Evolutionary conservation across 2,329 filamentous ascomycete species (phyloP).

Genomic region (Endoconidiophora laricicola): DNA sequence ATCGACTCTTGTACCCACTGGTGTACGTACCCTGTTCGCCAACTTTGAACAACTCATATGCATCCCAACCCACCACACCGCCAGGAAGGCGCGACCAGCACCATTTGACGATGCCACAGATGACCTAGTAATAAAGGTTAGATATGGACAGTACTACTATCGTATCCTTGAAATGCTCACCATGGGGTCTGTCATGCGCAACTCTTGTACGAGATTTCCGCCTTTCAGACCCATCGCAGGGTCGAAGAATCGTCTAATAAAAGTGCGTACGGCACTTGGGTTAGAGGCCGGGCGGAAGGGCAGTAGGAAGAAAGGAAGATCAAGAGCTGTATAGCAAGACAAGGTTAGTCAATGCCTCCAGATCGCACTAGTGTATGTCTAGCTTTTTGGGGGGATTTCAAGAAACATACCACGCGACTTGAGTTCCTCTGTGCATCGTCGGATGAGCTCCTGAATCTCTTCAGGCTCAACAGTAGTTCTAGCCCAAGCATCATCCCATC

Average conservation of each 20-base stretch:
- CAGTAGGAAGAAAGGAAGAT: conserved; percentile 81
- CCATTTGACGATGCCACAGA: conserved; percentile 93
- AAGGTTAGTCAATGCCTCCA: neutral
- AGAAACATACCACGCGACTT: conserved; percentile 69
- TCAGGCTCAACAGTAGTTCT: conserved; percentile 71
- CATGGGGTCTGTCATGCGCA: conserved; percentile 87
- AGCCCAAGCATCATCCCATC: conserved; percentile 78
- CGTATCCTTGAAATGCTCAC: conserved; percentile 29
- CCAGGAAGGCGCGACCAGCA: conserved; percentile 88
- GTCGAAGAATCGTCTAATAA: conserved; percentile 85
- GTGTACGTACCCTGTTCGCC: conserved; percentile 63
- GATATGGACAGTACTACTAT: neutral
- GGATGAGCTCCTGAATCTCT: conserved; percentile 76
- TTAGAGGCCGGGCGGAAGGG: conserved; percentile 90
- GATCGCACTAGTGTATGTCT: neutral
- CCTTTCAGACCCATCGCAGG: conserved; percentile 47
- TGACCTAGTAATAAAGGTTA: conserved; percentile 39
- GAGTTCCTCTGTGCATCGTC: conserved; percentile 74
- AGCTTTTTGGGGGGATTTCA: neutral
- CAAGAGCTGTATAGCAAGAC: conserved; percentile 43
- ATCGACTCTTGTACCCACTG: neutral
- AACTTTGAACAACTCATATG: conserved; percentile 88
- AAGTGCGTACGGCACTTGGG: conserved; percentile 77
- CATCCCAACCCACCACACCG: conserved; percentile 91
- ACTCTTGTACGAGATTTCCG: conserved; percentile 60